Evolutionary conservation across 2,329 filamentous ascomycete genomes (phyloP).

Genomic region (Cytospora paraplurivora): DNA sequence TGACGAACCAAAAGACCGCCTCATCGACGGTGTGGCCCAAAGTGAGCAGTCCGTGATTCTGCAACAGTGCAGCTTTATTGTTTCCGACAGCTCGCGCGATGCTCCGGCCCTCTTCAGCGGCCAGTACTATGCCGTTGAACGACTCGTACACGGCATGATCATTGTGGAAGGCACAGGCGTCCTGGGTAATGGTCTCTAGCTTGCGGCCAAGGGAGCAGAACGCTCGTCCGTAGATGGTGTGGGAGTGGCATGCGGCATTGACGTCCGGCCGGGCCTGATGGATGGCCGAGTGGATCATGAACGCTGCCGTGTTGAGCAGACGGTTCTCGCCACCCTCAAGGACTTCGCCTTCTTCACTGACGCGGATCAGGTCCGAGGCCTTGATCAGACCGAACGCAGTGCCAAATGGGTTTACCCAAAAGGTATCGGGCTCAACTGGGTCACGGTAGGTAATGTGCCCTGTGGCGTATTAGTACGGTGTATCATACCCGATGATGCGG

Average conservation of each 20-base stretch:
- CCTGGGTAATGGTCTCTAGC: constrained; percentile 68
- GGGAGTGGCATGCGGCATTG: constrained; percentile 56
- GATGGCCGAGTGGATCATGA: constrained; percentile 54
- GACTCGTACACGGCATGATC: constrained; percentile 44
- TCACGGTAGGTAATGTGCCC: constrained; percentile 36
- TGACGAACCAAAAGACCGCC: constrained; percentile 57
- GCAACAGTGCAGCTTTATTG: constrained; percentile 55
- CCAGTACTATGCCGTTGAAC: constrained; percentile 52
- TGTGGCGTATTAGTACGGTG: constrained; percentile 11
- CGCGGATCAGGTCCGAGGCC: constrained; percentile 59
- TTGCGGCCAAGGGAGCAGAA: constrained; percentile 63
- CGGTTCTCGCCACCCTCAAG: constrained; percentile 59
- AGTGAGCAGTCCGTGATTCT: constrained; percentile 58
- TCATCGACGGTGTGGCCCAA: constrained; percentile 52
- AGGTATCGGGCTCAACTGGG: constrained; percentile 61
- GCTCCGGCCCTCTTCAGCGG: constrained; percentile 50
- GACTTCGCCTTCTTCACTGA: constrained; percentile 61
- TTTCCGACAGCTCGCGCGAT: constrained; percentile 51
- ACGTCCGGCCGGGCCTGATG: constrained; percentile 58
- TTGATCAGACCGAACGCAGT: constrained; percentile 51
- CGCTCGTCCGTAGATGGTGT: constrained; percentile 56
- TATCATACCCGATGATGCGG: no score
- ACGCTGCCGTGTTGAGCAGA: constrained; percentile 39
- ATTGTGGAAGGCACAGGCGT: constrained; percentile 62
- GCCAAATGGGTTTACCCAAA: constrained; percentile 71